Base-by-base conservation (phyloP, 176 grass and related monocot species). In the Areca catechu region DNA sequence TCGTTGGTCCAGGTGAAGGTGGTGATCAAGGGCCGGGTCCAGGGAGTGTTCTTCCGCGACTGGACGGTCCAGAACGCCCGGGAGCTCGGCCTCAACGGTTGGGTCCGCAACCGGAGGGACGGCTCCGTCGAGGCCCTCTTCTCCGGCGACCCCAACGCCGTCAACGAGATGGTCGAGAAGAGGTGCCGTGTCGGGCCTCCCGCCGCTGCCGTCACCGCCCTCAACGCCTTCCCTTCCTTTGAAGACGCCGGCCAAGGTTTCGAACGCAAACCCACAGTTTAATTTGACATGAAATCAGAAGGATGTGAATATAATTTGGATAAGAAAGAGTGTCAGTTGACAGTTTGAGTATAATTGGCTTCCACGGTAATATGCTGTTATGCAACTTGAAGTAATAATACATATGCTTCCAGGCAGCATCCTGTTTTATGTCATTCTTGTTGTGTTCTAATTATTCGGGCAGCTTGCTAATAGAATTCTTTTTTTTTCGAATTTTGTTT, bases 61-160 rank as follows among this genome's bases (percentile, higher is more conserved):
- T 95, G 85, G 85, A 89, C 90, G 10, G 73, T 81, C 24, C 69
- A 82, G 37, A 89, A 80, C 52, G 85, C 85, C 19, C 76, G 73
- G 37, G 75, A 87, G 19, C 82, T 95, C 29, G 85, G 73, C 5
- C 79, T 95, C 30, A 76, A 75, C 22, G 85, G 90, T 0, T 95
- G 82, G 90, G 90, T 95, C 57, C 82, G 90, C 21, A 95, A 86
- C 66, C 76, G 82, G 60, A 61, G 90, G 27, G 90, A 89, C 58
- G 85, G 90, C 21, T 74, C 82, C 63, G 85, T 95, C 15, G 85
- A 89, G 82, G 76, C 85, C 16, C 75, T 95, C 29, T 79, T 95
- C 74, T 95, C 82, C 3, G 85, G 90, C 0, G 77, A 86, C 5
- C 65, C 85, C 23, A 15, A 59, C 12, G 63, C 56, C 20, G 76